Base-by-base conservation (phyloP, 2,329 filamentous ascomycete species). In the Pseudogymnoascus sp. region DNA sequence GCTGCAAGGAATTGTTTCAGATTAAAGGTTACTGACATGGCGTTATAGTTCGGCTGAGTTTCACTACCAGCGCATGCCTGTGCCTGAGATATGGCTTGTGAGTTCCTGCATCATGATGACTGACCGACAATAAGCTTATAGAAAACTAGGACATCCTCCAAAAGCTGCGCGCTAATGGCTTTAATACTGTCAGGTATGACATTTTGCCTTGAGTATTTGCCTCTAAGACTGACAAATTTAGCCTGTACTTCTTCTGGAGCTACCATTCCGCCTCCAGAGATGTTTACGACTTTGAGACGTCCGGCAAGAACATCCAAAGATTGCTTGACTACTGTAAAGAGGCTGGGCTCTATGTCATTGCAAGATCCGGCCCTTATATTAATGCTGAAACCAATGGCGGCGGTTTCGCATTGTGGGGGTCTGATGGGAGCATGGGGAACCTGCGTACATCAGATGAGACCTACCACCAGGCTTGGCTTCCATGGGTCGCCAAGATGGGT, bases 371-470 rank as follows among this genome's bases (percentile, higher is more conserved):
- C 0, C 81, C 81, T 0, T 83, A 83, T 66, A 76, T 72, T 64
- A 83, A 83, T 66, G 82, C 77, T 1, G 81, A 84, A 64, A 80
- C 78, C 0, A 80, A 76, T 60, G 80, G 74, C 5, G 79, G 79
- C 5, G 79, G 79, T 0, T 72, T 78, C 14, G 75, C 78, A 0
- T 68, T 79, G 0, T 81, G 78, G 77, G 76, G 76, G 1, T 75
- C 75, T 8, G 79, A 80, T 69, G 79, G 79, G 2, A 78, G 77
- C 64, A 72, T 78, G 63, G 79, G 79, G 2, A 74, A 67, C 23
- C 71, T 77, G 28, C 70, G 80, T 42, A 79, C 78, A 2, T 75
- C 73, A 36, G 77, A 80, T 40, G 72, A 73, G 36, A 75, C 74
- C 5, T 82, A 82, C 64, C 72, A 77, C 38, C 65, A 75, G 28